Evolutionary conservation across 2,329 filamentous ascomycete genomes (phyloP).

Genomic region (Hymenoscyphus fructigenus): DNA sequence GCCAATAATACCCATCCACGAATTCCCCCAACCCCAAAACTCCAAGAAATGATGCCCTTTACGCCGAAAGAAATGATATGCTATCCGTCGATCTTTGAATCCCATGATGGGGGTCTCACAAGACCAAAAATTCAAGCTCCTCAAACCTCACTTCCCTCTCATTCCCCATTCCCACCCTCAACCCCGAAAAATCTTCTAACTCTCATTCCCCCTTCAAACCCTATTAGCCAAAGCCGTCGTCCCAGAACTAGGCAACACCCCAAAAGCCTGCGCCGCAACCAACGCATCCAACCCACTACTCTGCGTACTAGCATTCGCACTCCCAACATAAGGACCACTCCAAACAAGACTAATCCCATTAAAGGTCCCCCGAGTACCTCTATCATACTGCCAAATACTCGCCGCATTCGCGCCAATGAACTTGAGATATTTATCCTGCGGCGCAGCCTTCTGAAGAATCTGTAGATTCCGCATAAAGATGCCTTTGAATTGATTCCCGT

Average conservation of each 20-base stretch:
- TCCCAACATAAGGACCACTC: constrained; percentile 57
- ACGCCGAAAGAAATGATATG: too few relatives aligned
- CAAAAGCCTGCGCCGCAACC: constrained; percentile 52
- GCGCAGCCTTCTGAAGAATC: constrained; percentile 48
- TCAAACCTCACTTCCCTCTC: too few relatives aligned
- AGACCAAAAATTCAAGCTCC: too few relatives aligned
- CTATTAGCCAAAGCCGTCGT: neutral
- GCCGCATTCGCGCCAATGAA: constrained; percentile 64
- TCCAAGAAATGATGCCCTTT: too few relatives aligned
- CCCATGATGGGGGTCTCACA: too few relatives aligned
- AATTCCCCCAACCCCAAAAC: too few relatives aligned
- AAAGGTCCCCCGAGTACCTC: constrained; percentile 38
- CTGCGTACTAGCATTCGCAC: constrained; percentile 58
- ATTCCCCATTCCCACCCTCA: neutral
- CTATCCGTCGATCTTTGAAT: too few relatives aligned
- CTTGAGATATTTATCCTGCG: constrained; percentile 47
- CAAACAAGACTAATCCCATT: constrained; percentile 61
- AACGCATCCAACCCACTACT: constrained; percentile 66
- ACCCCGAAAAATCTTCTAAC: neutral
- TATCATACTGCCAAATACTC: constrained; percentile 62
- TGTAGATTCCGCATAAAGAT: constrained; percentile 66
- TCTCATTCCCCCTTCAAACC: neutral
- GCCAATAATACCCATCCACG: too few relatives aligned
- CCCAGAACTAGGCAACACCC: constrained; percentile 7
- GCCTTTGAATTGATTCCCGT: constrained; percentile 70